These are phyloP conservation scores for Ceratocystis eucalypticola DNA, from an alignment of 2,329 filamentous ascomycete species.

Conservation along the genomic window DNA sequence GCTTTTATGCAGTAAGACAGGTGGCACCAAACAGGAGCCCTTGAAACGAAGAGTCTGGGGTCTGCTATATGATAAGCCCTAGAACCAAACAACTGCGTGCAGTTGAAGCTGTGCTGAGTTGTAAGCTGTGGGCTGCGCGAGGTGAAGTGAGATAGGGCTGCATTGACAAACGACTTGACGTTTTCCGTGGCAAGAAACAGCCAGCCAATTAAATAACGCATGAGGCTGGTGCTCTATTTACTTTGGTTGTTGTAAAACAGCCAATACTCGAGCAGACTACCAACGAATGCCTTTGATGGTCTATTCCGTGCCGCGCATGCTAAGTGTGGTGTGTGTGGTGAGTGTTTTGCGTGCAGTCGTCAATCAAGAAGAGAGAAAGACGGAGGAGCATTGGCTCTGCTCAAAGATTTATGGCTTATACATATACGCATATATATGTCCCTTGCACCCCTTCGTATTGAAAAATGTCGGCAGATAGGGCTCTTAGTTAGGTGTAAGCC, in stretches of 20 bases:
- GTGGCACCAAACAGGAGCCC: neutral
- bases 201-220: neutral
- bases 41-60: neutral
- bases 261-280: too few species aligned
- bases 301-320: too few species aligned
- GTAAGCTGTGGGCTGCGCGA: neutral
- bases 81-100: too few species aligned
- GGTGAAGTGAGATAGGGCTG: constrained; percentile 4
- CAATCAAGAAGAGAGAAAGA: too few species aligned
- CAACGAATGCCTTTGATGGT: too few species aligned
- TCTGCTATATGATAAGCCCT: too few species aligned
- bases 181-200: neutral
- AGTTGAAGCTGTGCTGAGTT: too few species aligned
- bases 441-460: neutral
- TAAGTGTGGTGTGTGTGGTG: too few species aligned
- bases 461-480: neutral
- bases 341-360: too few species aligned
- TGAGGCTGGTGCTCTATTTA: neutral
- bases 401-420: too few species aligned
- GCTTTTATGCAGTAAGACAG: neutral
- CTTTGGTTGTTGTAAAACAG: neutral
- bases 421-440: neutral
- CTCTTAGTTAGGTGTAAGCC: neutral
- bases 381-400: too few species aligned
- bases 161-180: neutral